phyloP scores from a whole-genome alignment of 768 basidiomycete species.

The Naematelia aurantialba region DNA sequence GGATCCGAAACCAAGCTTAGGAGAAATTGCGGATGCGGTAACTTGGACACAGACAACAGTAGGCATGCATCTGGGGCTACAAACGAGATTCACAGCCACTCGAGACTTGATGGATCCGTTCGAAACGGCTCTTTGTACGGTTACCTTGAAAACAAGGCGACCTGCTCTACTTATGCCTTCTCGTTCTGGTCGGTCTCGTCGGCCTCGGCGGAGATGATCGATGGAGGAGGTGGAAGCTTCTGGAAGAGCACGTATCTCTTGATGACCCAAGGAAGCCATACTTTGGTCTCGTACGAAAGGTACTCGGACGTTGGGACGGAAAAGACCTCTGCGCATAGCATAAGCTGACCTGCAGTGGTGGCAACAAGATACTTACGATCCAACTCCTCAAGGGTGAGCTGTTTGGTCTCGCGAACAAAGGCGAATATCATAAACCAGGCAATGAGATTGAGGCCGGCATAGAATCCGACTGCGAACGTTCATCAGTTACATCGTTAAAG shows the following conservation, averaged over 20 bases:
- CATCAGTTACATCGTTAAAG: not conserved
- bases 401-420: conserved; percentile 28
- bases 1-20: no score
- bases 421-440: conserved; percentile 34
- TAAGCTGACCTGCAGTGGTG: not conserved
- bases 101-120: no score
- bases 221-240: conserved; percentile 15
- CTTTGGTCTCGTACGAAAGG: conserved; percentile 30
- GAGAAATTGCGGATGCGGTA: no score
- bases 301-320: conserved; percentile 33
- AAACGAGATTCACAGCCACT: no score
- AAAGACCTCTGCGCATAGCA: conserved; percentile 32
- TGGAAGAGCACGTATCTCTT: conserved; percentile 44
- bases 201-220: conserved; percentile 5
- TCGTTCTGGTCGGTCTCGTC: not conserved
- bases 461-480: conserved; percentile 28
- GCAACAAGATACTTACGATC: conserved; percentile 15
- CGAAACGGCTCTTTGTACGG: no score
- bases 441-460: conserved; percentile 47
- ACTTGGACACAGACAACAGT: no score
- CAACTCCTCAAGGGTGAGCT: conserved; percentile 32
- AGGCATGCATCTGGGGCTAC: no score
- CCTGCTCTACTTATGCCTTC: not conserved
- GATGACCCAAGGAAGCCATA: conserved; percentile 38
- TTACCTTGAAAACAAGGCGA: no score